Evolutionary conservation across 1,284 basidiomycete genomes (phyloP), one percentile per base, ranked within the genome.

Genomic region (Malassezia dermatis): DNA sequence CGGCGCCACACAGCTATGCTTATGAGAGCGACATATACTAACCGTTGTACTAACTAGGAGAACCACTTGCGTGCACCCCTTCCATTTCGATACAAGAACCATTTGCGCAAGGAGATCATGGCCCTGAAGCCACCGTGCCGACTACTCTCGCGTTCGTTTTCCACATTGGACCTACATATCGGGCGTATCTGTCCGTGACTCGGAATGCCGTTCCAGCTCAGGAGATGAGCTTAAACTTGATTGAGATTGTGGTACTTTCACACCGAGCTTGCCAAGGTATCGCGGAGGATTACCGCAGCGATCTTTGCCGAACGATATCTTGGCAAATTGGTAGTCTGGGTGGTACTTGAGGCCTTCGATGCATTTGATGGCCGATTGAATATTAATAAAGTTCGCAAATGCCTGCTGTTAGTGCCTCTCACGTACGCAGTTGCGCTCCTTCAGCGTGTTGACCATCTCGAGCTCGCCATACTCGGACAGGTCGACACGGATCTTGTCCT

Each of bases 341-440:
- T 72, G 68, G 37, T 63, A 51, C 48, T 72, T 73, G 62, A 73
- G 71, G 6, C 65, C 69, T 51, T 73, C 71, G 45, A 72, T 72
- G 32, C 69, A 71, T 53, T 73, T 72, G 57, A 73, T 73, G 19
- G 71, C 69, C 27, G 69, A 71, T 48, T 72, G 69, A 40, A 73
- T 73, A 51, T 71, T 72, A 60, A 63, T 63, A 43, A 73, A 73
- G 59, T 73, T 73, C 60, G 71, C 68, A 53, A 73, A 73, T 1
- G 71, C 62, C 56, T 61, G 47, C n/a, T 39, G 52, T 47, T 30
- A 57, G 45, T 39, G 11, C 15, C 8, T 13, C 48, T 30, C 13
- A 59, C 56, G 15, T 48, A 61, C 68, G 48, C 71, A 73, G 48
- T 67, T 73, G 61, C 71, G 70, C 51, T 72, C 71, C 15, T 59